Evolutionary conservation across 805 yeast species (phyloP).

Genomic region (Myxozyma mucilagina): DNA sequence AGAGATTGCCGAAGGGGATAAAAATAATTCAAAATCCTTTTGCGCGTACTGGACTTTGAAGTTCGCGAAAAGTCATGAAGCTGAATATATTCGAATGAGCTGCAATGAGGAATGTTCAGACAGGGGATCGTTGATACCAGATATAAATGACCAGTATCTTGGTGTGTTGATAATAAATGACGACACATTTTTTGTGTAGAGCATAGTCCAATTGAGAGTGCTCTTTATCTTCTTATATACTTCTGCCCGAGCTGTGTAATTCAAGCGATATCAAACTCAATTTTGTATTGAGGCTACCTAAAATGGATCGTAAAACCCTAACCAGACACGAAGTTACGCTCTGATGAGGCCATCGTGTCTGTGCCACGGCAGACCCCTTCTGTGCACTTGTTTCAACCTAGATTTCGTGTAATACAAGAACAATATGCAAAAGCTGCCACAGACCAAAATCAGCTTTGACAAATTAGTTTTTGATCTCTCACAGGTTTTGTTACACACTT

Average conservation of each 20-base stretch:
- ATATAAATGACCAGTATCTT: conserved; percentile 3
- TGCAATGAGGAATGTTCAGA: conserved; percentile 12
- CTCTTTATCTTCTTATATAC: background rate
- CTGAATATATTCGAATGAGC: conserved; percentile 7
- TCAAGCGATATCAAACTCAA: background rate
- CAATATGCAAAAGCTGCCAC: background rate
- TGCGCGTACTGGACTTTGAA: background rate
- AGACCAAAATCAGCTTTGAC: background rate
- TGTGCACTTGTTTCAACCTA: conserved; percentile 1
- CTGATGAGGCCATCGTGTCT: background rate
- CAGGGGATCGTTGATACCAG: conserved; percentile 14
- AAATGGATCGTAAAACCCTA: background rate
- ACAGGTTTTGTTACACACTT: background rate
- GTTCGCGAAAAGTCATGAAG: background rate
- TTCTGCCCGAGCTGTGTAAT: no score
- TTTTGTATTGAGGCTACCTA: background rate
- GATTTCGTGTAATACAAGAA: background rate
- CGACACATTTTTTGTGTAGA: conserved; percentile 8
- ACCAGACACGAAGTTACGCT: background rate
- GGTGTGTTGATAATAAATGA: conserved; percentile 5
- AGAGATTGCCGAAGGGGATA: background rate
- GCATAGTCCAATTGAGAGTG: background rate
- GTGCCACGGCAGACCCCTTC: conserved; percentile 1
- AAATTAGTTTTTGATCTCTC: background rate
- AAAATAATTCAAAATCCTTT: background rate